phyloP scores from a whole-genome alignment of 306 rosid species.

The barrel medic (Medicago truncatula) region MtrunA17r5.0-ANR NC_053049.1:35121001-35121500 shows the following conservation, averaged over 20 bases:
- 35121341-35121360: not conserved
- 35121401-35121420: too few relatives aligned
- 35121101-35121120: slow-evolving; percentile 81
- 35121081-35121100: slow-evolving; percentile 67
- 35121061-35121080: slow-evolving; percentile 78
- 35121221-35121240: not conserved
- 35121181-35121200: not conserved
- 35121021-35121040: slow-evolving; percentile 59
- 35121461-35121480: not conserved
- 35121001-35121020: slow-evolving; percentile 44
- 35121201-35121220: not conserved
- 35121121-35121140: slow-evolving; percentile 70
- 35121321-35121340: not conserved
- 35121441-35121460: too few relatives aligned
- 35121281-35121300: not conserved
- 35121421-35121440: too few relatives aligned
- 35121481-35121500: not conserved
- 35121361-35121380: not conserved
- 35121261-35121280: not conserved
- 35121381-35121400: too few relatives aligned
- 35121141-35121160: slow-evolving; percentile 43
- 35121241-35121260: not conserved
- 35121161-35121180: slow-evolving; percentile 6
- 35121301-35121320: slow-evolving; percentile 6
- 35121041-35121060: slow-evolving; percentile 66